These are phyloP conservation scores for Neurospora sp. DNA, from an alignment of 495 filamentous ascomycete species.

Conservation along the genomic window DNA sequence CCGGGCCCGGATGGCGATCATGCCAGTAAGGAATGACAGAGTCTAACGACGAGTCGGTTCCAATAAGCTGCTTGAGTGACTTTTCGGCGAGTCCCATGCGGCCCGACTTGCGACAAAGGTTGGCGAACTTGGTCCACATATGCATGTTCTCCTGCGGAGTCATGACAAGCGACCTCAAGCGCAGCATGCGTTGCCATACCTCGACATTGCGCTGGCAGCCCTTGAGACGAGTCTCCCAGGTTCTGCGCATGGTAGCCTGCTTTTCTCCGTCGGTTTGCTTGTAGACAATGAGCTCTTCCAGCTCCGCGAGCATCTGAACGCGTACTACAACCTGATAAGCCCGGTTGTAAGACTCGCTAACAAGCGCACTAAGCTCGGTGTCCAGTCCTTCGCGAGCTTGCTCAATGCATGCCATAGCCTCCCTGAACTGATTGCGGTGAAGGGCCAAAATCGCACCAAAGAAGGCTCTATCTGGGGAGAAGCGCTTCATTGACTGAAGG, in stretches of 20 bases:
- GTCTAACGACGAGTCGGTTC: constrained; percentile 53
- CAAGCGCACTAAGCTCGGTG: constrained; percentile 84
- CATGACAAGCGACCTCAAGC: constrained; percentile 86
- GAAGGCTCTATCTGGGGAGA: constrained; percentile 89
- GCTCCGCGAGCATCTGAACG: constrained; percentile 95
- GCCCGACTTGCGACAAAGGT: constrained; percentile 90
- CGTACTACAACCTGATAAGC: constrained; percentile 93
- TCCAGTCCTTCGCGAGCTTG: constrained; percentile 89
- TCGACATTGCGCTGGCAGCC: constrained; percentile 96
- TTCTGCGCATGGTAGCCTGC: constrained; percentile 79
- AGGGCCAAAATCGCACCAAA: constrained; percentile 92
- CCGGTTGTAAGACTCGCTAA: constrained; percentile 93
- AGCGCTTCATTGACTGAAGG: constrained; percentile 82
- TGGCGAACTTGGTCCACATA: constrained; percentile 99
- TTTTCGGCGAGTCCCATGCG: constrained; percentile 95
- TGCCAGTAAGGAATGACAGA: constrained; percentile 45
- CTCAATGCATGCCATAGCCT: constrained; percentile 75
- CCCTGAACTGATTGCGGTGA: constrained; percentile 88
- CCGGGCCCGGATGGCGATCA: constrained; percentile 30
- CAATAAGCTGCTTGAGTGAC: constrained; percentile 65
- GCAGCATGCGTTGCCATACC: constrained; percentile 96
- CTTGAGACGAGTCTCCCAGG: constrained; percentile 90
- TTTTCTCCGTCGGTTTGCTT: constrained; percentile 86
- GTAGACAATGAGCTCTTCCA: constrained; percentile 96
- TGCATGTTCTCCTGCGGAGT: constrained; percentile 84